These are phyloP conservation scores for Solanum clarkiae DNA, from an alignment of 257 asterid genomes.

Conservation along the genomic window DNA sequence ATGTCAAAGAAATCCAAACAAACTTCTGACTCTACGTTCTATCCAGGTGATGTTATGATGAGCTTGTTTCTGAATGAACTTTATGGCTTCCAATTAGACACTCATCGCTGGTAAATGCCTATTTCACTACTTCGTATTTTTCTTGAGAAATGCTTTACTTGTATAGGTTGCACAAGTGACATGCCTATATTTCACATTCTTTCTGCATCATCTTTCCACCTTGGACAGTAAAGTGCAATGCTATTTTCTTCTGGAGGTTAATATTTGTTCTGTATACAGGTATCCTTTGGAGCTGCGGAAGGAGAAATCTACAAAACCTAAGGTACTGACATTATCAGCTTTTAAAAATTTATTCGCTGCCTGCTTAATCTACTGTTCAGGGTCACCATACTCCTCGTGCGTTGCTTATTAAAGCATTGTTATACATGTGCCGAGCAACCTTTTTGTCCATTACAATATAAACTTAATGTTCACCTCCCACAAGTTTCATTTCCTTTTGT, in stretches of 20 bases:
- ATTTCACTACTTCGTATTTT: neutral
- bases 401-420: neutral
- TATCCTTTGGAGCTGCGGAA: constrained; percentile 93
- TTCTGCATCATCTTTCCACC: neutral
- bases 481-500: neutral
- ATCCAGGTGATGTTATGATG: constrained; percentile 84
- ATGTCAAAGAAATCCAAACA: neutral
- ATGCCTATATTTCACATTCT: neutral
- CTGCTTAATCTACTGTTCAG: neutral
- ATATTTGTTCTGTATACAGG: constrained; percentile 26
- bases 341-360: neutral
- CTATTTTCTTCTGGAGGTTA: neutral
- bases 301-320: constrained; percentile 74
- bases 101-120: constrained; percentile 67
- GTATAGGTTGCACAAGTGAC: neutral
- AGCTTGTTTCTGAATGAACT: constrained; percentile 96
- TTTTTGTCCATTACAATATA: neutral
- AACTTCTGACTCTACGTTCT: neutral
- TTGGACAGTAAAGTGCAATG: neutral
- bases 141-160: neutral
- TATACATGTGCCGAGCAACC: neutral
- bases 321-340: constrained; percentile 32
- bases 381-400: neutral
- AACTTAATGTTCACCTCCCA: neutral
- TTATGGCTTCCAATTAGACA: constrained; percentile 94